Conservation (phyloP, 1,284 basidiomycete genomes). For the Ustilago trichophora region DNA sequence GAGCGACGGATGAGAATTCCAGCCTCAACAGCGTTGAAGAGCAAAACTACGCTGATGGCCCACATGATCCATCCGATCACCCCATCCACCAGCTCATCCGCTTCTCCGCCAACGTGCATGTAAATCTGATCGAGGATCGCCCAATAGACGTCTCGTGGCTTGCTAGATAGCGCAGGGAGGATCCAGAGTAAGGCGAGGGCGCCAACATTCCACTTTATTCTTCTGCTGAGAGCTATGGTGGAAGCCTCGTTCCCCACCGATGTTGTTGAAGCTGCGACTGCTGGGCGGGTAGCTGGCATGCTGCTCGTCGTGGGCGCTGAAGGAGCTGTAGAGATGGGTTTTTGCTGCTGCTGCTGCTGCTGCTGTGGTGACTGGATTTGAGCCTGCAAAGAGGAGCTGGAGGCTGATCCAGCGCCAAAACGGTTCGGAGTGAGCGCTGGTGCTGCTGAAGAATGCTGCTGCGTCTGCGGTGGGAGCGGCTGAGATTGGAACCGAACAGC, state of each 20-base stretch:
- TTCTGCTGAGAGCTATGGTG: conserved; percentile 1
- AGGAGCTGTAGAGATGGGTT: too few species aligned
- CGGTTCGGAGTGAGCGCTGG: conserved; percentile 5
- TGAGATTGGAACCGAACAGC: conserved; percentile 38
- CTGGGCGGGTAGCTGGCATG: too few species aligned
- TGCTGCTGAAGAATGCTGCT: conserved; percentile 7
- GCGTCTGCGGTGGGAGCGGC: conserved; percentile 19
- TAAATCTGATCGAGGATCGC: conserved; percentile 28
- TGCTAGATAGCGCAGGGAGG: conserved; percentile 15
- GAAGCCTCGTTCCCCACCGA: conserved; percentile 1
- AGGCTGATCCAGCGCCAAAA: too few species aligned
- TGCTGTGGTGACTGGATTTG: too few species aligned
- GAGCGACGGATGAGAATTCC: conserved; percentile 6
- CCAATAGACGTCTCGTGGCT: conserved; percentile 34
- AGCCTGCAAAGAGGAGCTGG: too few species aligned
- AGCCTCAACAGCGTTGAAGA: conserved; percentile 43
- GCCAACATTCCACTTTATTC: conserved; percentile 30
- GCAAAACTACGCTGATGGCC: conserved; percentile 30
- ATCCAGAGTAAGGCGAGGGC: conserved; percentile 37
- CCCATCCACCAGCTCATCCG: conserved; percentile 35
- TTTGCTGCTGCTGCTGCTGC: too few species aligned
- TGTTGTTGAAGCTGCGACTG: too few species aligned
- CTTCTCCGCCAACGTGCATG: conserved; percentile 21
- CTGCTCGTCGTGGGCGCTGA: background rate
- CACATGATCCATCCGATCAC: conserved; percentile 35